A percentile compares a stretch with the other conserved stretches of the same genome.
Conservation (phyloP, 2,329 filamentous ascomycete genomes). For the Xylariaceae sp. region DNA sequence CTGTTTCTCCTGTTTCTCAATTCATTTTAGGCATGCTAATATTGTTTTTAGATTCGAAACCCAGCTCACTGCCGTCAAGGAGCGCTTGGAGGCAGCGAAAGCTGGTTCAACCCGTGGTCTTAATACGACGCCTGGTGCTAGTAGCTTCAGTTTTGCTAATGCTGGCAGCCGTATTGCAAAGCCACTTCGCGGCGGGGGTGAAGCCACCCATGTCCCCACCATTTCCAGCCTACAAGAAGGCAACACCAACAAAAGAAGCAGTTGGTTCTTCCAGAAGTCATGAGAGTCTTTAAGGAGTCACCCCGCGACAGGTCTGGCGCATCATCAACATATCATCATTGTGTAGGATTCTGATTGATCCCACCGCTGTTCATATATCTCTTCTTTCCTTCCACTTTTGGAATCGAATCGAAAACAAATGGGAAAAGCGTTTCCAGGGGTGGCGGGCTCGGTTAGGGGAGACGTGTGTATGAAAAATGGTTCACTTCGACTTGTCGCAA, state of each 20-base stretch:
- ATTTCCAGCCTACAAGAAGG: slow-evolving; percentile 56
- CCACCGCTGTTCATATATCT: slow-evolving; percentile 1
- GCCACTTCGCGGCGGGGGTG: slow-evolving; percentile 56
- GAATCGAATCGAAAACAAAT: neutral
- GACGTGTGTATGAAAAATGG: neutral
- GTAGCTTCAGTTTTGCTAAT: slow-evolving; percentile 65
- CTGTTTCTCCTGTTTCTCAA: slow-evolving; percentile 37
- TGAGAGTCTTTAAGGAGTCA: neutral
- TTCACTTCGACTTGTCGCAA: slow-evolving; percentile 1
- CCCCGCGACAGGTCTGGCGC: neutral
- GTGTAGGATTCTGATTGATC: slow-evolving; percentile 11
- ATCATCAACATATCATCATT: neutral
- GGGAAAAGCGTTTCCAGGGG: neutral
- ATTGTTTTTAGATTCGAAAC: slow-evolving; percentile 73
- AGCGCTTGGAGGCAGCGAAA: slow-evolving; percentile 93
- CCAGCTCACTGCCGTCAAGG: slow-evolving; percentile 94
- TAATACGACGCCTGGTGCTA: slow-evolving; percentile 53
- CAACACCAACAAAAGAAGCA: slow-evolving; percentile 58
- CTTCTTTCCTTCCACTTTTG: slow-evolving; percentile 6
- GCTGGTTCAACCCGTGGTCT: slow-evolving; percentile 83
- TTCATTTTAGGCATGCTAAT: slow-evolving; percentile 27
- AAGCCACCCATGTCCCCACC: slow-evolving; percentile 46
- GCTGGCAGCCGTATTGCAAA: slow-evolving; percentile 65
- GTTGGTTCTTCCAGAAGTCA: slow-evolving; percentile 67
- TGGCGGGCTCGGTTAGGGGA: neutral